Evolutionary conservation across 1,284 basidiomycete species (phyloP), one percentile per base, ranked within the genome.

Genomic region (Cryptococcus wingfieldii): DNA sequence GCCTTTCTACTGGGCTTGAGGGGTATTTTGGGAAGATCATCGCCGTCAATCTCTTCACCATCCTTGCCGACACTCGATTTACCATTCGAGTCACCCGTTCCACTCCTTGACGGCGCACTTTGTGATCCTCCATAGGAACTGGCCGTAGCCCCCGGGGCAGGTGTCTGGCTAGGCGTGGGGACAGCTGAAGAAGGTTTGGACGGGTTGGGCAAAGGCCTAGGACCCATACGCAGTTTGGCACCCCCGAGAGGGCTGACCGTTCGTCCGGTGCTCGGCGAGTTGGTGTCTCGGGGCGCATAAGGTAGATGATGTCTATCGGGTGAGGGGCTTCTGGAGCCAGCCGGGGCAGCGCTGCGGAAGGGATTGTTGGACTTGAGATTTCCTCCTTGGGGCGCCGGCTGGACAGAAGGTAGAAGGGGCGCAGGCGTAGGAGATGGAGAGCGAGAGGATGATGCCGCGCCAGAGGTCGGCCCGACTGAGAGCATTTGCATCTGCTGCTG

Each of bases 1-100:
- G 76, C 76, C 51, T 76, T 77, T 31, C 71, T 56, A 55, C 67
- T 70, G 0, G 76, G 76, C 37, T 68, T 67, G 10, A 56, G 23
- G 8, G 69, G 68, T 16, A 47, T 54, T 8, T 50, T 31, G 7
- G 57, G 58, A 18, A 62, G 57, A 5, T 54, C 54, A 16, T 66
- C 63, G 7, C 62, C 62, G 10, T 63, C 67, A 1, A 63, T 62
- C 0, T 64, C 67, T n/a, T 59, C 55, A 1, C 38, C 58, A 13
- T 48, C 44, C n/a, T 13, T 18, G 12, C 28, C 19, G 18, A 56
- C 50, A 16, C 38, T 27, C 23, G 27, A 28, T 13, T 37, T 47
- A 4, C 58, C 58, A 39, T 47, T 55, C 10, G 64, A 61, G 49
- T 61, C 62, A 10, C 64, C 66, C 9, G 62, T 64, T 5, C 63